Percentiles rank a stretch among this genome's conserved stretches.
Conservation (phyloP, 2,329 filamentous ascomycete species). For the Rhytidhysteron rufulum region DNA sequence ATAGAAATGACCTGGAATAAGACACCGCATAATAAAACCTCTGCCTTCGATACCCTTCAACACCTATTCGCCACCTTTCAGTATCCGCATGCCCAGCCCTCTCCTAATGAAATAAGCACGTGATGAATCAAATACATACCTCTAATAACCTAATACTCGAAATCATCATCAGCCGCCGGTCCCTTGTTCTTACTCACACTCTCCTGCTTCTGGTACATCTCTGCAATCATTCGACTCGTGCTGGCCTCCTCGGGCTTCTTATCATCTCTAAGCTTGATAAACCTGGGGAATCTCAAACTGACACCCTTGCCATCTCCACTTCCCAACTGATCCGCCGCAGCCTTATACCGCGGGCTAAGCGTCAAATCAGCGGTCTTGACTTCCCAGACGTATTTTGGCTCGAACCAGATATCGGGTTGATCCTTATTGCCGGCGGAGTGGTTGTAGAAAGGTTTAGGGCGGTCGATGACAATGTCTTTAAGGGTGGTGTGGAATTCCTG, state of each 20-base stretch:
- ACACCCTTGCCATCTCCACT: slow-evolving; percentile 70
- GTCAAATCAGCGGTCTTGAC: slow-evolving; percentile 96
- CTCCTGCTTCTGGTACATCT: slow-evolving; percentile 97
- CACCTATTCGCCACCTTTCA: no score
- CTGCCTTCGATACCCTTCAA: no score
- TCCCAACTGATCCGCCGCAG: slow-evolving; percentile 74
- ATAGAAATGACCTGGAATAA: no score
- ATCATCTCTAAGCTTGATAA: slow-evolving; percentile 87
- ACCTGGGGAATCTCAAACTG: slow-evolving; percentile 84
- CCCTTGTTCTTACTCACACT: slow-evolving; percentile 82
- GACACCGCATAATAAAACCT: no score
- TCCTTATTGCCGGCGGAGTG: slow-evolving; percentile 83
- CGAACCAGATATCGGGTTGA: slow-evolving; percentile 98
- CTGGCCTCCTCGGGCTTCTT: slow-evolving; percentile 95
- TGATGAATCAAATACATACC: no score
- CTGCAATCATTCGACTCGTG: slow-evolving; percentile 76
- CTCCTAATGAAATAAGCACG: no score
- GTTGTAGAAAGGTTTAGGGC: slow-evolving; percentile 88
- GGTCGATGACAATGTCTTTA: slow-evolving; percentile 75
- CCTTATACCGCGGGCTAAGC: slow-evolving; percentile 86
- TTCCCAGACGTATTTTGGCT: slow-evolving; percentile 93
- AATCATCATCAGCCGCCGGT: slow-evolving; percentile 89
- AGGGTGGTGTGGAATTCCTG: slow-evolving; percentile 78
- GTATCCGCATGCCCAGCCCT: no score
- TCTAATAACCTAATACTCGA: slow-evolving; percentile 70